These are phyloP conservation scores for Triangularia verruculosa DNA, from an alignment of 2,329 filamentous ascomycete genomes.

Conservation along the genomic window DNA sequence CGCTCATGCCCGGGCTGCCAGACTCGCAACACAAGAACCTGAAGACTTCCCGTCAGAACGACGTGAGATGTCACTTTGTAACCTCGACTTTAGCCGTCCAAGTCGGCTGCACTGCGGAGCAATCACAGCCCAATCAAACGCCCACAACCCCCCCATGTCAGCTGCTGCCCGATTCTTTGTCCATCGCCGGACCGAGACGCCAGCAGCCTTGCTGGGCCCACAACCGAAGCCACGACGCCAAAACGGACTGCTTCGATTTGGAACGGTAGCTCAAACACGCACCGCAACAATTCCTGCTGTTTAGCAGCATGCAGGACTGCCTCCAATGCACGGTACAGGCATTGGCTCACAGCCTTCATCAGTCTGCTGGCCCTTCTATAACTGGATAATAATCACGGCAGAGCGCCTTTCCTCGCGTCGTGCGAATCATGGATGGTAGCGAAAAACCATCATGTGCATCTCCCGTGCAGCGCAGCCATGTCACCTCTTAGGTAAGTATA, in stretches of 20 bases:
- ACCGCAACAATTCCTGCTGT: too few relatives aligned
- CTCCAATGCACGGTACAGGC: background rate
- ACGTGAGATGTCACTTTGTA: slow-evolving; percentile 8
- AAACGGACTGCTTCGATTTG: background rate
- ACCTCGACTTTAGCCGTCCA: slow-evolving; percentile 10
- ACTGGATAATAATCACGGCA: too few relatives aligned
- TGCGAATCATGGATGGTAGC: background rate
- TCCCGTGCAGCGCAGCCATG: background rate
- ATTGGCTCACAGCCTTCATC: background rate
- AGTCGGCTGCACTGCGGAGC: slow-evolving; percentile 6
- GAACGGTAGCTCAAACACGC: background rate
- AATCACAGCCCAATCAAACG: slow-evolving; percentile 15
- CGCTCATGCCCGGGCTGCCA: background rate
- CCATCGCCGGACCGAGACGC: slow-evolving; percentile 7
- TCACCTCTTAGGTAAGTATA: background rate
- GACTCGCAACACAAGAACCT: background rate
- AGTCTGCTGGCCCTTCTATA: too few relatives aligned
- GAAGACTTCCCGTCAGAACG: background rate
- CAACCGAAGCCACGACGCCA: background rate
- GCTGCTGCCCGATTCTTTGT: background rate
- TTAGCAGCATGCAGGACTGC: background rate
- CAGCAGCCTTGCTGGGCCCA: slow-evolving; percentile 2
- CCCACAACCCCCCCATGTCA: slow-evolving; percentile 8
- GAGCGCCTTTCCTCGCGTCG: background rate
- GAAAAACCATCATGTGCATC: background rate